Conservation (phyloP, 2,329 filamentous ascomycete species). For the Trichoderma afroharzianum region DNA sequence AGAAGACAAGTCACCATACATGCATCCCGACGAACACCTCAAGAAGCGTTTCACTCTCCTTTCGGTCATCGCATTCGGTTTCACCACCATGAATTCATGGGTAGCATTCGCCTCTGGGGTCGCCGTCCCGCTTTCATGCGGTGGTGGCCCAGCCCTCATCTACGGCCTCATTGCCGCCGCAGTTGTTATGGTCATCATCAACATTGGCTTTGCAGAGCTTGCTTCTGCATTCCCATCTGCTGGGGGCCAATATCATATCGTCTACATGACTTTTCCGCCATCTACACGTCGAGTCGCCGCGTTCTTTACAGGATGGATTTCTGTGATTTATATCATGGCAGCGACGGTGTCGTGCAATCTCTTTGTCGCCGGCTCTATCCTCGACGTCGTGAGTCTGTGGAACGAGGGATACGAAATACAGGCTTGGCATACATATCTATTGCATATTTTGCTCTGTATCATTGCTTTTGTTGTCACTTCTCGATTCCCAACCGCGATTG, state of each 20-base stretch:
- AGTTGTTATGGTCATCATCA: constrained; percentile 25
- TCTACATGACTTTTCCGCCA: constrained; percentile 26
- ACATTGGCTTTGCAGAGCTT: constrained; percentile 26
- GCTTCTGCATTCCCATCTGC: constrained; percentile 27
- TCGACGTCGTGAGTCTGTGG: constrained; percentile 25
- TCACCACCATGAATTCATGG: constrained; percentile 28
- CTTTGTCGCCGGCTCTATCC: constrained; percentile 25
- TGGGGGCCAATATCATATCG: constrained; percentile 28
- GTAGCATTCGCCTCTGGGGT: constrained; percentile 26
- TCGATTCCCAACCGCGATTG: constrained; percentile 24
- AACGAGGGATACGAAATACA: constrained; percentile 21
- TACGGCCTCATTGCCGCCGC: constrained; percentile 25
- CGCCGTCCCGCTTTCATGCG: constrained; percentile 25
- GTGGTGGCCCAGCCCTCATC: constrained; percentile 25
- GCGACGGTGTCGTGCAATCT: constrained; percentile 26
- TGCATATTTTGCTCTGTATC: constrained; percentile 25
- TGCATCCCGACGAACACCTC: constrained; percentile 19
- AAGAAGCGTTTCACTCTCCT: constrained; percentile 26
- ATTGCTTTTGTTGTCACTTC: constrained; percentile 23
- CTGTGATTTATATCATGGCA: constrained; percentile 27
- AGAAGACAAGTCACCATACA: constrained; percentile 19
- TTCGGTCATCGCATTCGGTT: constrained; percentile 27
- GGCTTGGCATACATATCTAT: constrained; percentile 26
- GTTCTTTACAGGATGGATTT: constrained; percentile 26
- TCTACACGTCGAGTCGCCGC: constrained; percentile 24